Evolutionary conservation across 345 rosid species (phyloP).

Genomic region (Excoecaria cochinchinensis): DNA sequence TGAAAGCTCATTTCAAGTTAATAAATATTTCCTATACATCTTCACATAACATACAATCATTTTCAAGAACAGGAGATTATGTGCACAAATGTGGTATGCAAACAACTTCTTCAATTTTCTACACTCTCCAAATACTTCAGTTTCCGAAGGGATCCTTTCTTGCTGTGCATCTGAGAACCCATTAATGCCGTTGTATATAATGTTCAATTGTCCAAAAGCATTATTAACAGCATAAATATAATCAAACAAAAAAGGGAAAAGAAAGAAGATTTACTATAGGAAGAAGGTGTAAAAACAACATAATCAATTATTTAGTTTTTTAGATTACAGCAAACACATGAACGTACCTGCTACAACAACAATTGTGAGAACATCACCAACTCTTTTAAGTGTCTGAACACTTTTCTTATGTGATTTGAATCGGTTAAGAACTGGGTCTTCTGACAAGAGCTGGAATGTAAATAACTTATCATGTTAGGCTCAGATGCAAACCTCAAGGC

Average conservation of each 20-base stretch:
- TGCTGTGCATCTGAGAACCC: slow-evolving; percentile 1
- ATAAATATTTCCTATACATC: neutral
- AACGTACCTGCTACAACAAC: slow-evolving; percentile 75
- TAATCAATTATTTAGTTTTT: neutral
- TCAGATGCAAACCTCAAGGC: neutral
- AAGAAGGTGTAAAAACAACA: neutral
- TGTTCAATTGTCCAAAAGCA: neutral
- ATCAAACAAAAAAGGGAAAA: neutral
- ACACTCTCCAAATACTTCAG: neutral
- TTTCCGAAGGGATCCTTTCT: neutral
- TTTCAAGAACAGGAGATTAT: neutral
- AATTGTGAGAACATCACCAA: slow-evolving; percentile 83
- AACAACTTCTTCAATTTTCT: neutral
- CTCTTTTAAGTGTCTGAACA: slow-evolving; percentile 50
- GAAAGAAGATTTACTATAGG: neutral
- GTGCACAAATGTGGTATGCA: neutral
- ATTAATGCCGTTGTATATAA: neutral
- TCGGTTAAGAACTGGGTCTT: slow-evolving; percentile 61
- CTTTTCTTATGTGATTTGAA: slow-evolving; percentile 78
- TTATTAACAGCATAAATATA: neutral
- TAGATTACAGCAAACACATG: neutral
- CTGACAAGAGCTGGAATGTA: slow-evolving; percentile 70
- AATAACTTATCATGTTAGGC: slow-evolving; percentile 8
- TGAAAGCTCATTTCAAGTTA: neutral
- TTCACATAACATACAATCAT: neutral